Evolutionary conservation across 1,139 yeast genomes (phyloP), one percentile per base, ranked within the genome.

Genomic region (Taphrina populina): DNA sequence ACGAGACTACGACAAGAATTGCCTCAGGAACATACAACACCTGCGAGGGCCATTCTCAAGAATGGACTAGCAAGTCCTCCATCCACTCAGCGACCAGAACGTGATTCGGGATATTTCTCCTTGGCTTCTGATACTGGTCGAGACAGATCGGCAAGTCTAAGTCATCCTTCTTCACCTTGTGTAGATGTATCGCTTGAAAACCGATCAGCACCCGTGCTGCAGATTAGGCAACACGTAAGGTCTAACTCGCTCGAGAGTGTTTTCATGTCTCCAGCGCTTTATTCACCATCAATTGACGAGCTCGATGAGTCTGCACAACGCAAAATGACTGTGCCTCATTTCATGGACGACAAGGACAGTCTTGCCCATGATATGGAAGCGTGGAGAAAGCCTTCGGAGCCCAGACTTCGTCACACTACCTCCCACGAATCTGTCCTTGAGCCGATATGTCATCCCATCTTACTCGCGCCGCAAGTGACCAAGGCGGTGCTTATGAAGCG

Each of bases 61-160:
- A 21, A 19, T 20, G 53, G 53, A 10, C 23, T 47, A 20, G 30
- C 30, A 7, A 47, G 53, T 29, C 53, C 53, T 1, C 29, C 33
- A 8, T 37, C 54, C 21, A 21, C 44, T 4, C 15, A 20, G 32
- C 26, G 15, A 23, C 30, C 35, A 8, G 23, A 27, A 3, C 30
- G 46, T 8, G 54, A 49, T 39, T 49, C 54, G 3, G 54, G 54
- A 10, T 49, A 49, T 26, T 49, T 49, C 46, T 49, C 54, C 5
- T 23, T 49, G 36, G 33, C 45, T 6, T 43, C 47, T 15, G 35
- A 29, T 1, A 13, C 35, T 3, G 35, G 39, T 11, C 33, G 54
- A 13, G 54, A 49, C n/a, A 20, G 54, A 13, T 49, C 54, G 3
- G n/a, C 46, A 8, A 34, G 44, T 4, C 24, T 20, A 23, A 17